A percentile compares a stretch with the other conserved stretches of the same genome.
phyloP scores from a whole-genome alignment of 1,284 basidiomycete genomes.

The Meira nashicola region DNA sequence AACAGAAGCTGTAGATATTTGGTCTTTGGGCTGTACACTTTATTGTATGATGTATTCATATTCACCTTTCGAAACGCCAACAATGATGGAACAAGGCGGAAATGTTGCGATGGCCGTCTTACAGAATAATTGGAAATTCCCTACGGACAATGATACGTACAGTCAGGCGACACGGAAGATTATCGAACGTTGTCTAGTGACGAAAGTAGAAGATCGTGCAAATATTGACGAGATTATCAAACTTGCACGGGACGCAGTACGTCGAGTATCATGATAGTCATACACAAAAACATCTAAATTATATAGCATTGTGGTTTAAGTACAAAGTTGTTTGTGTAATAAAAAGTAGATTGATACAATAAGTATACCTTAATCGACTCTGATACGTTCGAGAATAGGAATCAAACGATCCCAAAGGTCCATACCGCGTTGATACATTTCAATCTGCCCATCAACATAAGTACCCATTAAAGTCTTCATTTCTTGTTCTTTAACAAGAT shows the following conservation, averaged over 20 bases:
- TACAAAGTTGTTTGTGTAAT: neutral
- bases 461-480: slow-evolving; percentile 88
- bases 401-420: slow-evolving; percentile 20
- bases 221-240: slow-evolving; percentile 40
- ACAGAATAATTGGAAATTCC: slow-evolving; percentile 50
- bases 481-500: slow-evolving; percentile 81
- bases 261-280: slow-evolving; percentile 10
- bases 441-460: slow-evolving; percentile 87
- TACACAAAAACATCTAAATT: neutral
- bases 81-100: slow-evolving; percentile 51
- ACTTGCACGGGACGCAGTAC: slow-evolving; percentile 28
- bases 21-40: slow-evolving; percentile 50
- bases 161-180: slow-evolving; percentile 41
- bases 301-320: neutral
- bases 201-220: slow-evolving; percentile 40
- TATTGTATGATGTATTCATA: slow-evolving; percentile 45
- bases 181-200: slow-evolving; percentile 38
- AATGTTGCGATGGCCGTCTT: slow-evolving; percentile 50
- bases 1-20: slow-evolving; percentile 51
- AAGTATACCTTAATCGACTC: neutral
- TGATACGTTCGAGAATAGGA: slow-evolving; percentile 3
- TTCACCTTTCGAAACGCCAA: slow-evolving; percentile 52
- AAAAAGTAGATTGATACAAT: neutral
- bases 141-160: slow-evolving; percentile 25
- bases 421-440: slow-evolving; percentile 70